Conservation (phyloP, 306 rosid genomes). For the Lathyrus tuberosus region DNA sequence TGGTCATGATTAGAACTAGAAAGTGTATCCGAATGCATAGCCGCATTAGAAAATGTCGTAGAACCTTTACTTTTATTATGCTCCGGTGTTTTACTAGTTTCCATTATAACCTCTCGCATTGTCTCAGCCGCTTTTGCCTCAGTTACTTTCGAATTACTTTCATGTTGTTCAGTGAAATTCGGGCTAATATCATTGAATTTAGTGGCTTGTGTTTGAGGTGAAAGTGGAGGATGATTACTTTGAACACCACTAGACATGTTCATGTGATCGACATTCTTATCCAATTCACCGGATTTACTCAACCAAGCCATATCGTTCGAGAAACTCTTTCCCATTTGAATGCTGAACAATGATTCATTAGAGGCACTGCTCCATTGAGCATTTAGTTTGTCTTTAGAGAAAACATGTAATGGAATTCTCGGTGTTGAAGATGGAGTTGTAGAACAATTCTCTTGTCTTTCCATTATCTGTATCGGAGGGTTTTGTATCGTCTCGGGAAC, state of each 20-base stretch:
- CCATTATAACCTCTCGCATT: slow-evolving; percentile 76
- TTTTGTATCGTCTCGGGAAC: slow-evolving; percentile 40
- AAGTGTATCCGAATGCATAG: not conserved
- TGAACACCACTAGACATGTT: not conserved
- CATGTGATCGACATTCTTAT: not conserved
- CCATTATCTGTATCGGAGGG: slow-evolving; percentile 74
- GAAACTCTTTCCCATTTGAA: slow-evolving; percentile 87
- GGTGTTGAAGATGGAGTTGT: slow-evolving; percentile 22
- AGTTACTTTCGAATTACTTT: slow-evolving; percentile 34
- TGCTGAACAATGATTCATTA: slow-evolving; percentile 83
- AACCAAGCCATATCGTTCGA: slow-evolving; percentile 50
- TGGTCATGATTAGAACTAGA: slow-evolving; percentile 5
- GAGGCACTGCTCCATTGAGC: slow-evolving; percentile 77
- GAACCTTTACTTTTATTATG: slow-evolving; percentile 8
- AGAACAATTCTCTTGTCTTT: slow-evolving; percentile 46
- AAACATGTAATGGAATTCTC: slow-evolving; percentile 65
- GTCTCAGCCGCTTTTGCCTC: slow-evolving; percentile 72
- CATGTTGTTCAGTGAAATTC: slow-evolving; percentile 19
- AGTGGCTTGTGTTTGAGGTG: not conserved
- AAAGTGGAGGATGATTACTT: slow-evolving; percentile 14
- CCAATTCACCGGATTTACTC: slow-evolving; percentile 38
- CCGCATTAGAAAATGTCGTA: not conserved
- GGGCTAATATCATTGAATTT: slow-evolving; percentile 38
- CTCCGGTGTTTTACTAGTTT: slow-evolving; percentile 34
- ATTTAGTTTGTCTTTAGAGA: slow-evolving; percentile 51